Conservation (phyloP, 192 early-diverging fungal genomes). For the Funneliformis geosporum region DNA sequence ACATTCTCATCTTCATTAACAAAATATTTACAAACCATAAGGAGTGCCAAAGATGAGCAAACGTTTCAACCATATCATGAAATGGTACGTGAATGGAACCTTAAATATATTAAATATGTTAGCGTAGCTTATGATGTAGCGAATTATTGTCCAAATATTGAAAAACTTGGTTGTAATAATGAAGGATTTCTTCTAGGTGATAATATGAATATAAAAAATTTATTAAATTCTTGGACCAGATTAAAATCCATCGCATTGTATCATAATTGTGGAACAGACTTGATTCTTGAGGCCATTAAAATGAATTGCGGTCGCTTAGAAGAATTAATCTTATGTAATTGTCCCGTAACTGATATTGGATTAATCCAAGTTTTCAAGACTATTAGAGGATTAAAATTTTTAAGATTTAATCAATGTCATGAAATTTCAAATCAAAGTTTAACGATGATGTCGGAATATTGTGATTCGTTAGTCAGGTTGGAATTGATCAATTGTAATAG, state of each 20-base stretch:
- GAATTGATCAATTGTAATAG: not conserved
- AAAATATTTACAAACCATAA: not conserved
- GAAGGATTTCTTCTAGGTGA: not conserved
- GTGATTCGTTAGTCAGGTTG: not conserved
- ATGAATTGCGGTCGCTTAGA: not conserved
- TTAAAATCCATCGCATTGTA: not conserved
- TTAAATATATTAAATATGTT: not conserved
- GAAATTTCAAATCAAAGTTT: conserved; percentile 1
- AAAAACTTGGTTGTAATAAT: not conserved
- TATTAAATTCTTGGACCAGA: not conserved
- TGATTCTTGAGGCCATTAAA: not conserved
- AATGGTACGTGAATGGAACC: not conserved
- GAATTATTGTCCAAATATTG: conserved; percentile 7
- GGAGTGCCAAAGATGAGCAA: not conserved
- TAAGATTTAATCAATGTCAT: not conserved
- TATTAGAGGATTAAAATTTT: not conserved
- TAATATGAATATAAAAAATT: not conserved
- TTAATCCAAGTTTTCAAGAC: not conserved
- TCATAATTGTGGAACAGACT: not conserved
- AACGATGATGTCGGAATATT: not conserved
- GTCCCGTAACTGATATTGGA: not conserved
- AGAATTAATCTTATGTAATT: not conserved
- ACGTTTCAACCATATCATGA: not conserved
- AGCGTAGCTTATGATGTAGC: not conserved
- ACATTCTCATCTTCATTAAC: not conserved